Evolutionary conservation across 805 yeast genomes (phyloP).

Genomic region (Schwanniomyces sp.): DNA sequence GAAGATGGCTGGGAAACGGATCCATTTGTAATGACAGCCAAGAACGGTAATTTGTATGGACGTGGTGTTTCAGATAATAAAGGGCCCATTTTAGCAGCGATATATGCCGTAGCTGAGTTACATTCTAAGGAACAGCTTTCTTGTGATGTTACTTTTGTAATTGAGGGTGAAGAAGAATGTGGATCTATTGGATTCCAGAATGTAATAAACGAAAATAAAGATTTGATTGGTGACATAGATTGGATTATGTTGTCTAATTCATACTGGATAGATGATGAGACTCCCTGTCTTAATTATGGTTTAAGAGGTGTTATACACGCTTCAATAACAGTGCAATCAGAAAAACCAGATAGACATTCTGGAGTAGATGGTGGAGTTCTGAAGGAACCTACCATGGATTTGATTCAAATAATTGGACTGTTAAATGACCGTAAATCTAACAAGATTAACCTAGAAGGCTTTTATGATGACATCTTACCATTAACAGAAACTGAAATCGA

Average conservation of each 20-base stretch:
- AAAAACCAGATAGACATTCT: constrained; percentile 86
- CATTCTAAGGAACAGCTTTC: constrained; percentile 49
- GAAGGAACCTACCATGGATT: constrained; percentile 86
- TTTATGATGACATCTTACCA: constrained; percentile 65
- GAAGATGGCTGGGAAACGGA: constrained; percentile 68
- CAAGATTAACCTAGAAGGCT: constrained; percentile 62
- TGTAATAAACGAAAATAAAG: constrained; percentile 52
- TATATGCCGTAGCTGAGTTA: constrained; percentile 81
- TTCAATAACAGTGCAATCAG: constrained; percentile 66
- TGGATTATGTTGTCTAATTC: constrained; percentile 90
- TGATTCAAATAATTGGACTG: constrained; percentile 68
- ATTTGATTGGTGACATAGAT: constrained; percentile 63
- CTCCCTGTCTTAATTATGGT: constrained; percentile 93
- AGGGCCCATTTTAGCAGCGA: constrained; percentile 87
- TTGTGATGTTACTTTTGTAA: constrained; percentile 75
- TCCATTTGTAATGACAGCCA: constrained; percentile 74
- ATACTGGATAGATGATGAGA: constrained; percentile 86
- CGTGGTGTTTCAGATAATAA: constrained; percentile 95
- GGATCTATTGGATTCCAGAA: constrained; percentile 85
- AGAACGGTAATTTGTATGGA: constrained; percentile 83
- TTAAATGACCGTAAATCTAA: constrained; percentile 49
- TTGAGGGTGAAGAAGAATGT: constrained; percentile 96
- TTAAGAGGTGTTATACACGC: constrained; percentile 88
- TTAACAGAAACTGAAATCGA: constrained; percentile 56
- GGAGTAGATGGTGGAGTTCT: constrained; percentile 95